These are phyloP conservation scores for Russula foetens DNA, from an alignment of 768 basidiomycete genomes.

Conservation along the genomic window DNA sequence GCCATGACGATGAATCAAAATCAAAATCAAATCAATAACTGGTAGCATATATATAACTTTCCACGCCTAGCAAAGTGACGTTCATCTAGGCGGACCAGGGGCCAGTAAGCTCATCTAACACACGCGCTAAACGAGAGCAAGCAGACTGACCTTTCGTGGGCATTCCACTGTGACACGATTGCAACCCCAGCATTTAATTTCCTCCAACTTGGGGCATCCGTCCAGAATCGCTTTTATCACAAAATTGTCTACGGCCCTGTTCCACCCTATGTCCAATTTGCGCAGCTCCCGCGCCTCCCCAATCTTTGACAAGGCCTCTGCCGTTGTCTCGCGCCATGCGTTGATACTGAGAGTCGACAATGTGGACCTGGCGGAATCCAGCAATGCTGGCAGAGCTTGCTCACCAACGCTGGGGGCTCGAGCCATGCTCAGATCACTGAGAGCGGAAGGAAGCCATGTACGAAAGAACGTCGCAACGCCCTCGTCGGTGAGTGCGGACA, in stretches of 20 bases:
- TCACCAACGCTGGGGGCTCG: conserved; percentile 13
- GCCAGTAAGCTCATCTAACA: not conserved
- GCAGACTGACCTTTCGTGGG: conserved; percentile 39
- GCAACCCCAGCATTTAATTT: conserved; percentile 50
- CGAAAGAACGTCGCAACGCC: conserved; percentile 66
- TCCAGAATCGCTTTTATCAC: conserved; percentile 62
- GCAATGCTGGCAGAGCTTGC: conserved; percentile 36
- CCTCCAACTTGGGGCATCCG: conserved; percentile 32
- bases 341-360: conserved; percentile 65
- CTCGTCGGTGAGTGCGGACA: conserved; percentile 58
- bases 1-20: not conserved
- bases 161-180: conserved; percentile 40
- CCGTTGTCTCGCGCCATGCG: conserved; percentile 58
- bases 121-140: too few species aligned
- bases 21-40: not conserved
- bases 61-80: conserved; percentile 25
- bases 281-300: conserved; percentile 35
- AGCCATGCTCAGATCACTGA: conserved; percentile 30
- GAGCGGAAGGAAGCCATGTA: conserved; percentile 32
- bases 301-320: conserved; percentile 37
- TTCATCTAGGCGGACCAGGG: not conserved
- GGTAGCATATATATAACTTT: conserved; percentile 13
- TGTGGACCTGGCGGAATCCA: conserved; percentile 54
- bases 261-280: conserved; percentile 78
- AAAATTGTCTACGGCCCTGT: conserved; percentile 76